Conservation (phyloP, 2,329 filamentous ascomycete species). For the Nemania diffusa region DNA sequence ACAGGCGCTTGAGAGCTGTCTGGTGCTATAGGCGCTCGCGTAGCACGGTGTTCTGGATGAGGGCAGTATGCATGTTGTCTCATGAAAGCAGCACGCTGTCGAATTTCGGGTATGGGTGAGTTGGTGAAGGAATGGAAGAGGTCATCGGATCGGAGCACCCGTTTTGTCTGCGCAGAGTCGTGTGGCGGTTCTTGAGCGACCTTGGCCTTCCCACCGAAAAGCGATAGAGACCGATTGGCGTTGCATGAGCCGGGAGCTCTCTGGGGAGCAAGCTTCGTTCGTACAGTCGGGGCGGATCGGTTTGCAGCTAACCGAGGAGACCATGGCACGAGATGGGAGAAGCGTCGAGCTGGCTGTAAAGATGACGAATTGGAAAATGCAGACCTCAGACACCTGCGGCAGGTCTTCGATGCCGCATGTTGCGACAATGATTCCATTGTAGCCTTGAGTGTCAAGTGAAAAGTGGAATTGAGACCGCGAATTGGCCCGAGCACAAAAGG, state of each 20-base stretch:
- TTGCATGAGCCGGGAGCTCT: constrained; percentile 7
- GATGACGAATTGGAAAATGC: constrained; percentile 36
- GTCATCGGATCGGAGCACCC: constrained; percentile 74
- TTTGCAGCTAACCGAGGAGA: constrained; percentile 23
- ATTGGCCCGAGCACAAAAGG: constrained; percentile 2
- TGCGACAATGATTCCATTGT: constrained; percentile 48
- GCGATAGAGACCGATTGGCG: constrained; percentile 42
- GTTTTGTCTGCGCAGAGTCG: constrained; percentile 38
- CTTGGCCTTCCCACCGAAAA: constrained; percentile 45
- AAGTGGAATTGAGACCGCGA: constrained; percentile 1
- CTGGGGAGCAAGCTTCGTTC: constrained; percentile 29
- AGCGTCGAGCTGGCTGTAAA: constrained; percentile 36
- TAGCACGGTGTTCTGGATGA: constrained; percentile 85
- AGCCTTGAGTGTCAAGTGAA: neutral
- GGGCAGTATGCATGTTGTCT: constrained; percentile 93
- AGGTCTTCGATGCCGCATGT: constrained; percentile 44
- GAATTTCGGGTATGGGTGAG: constrained; percentile 89
- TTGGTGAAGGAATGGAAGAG: constrained; percentile 93
- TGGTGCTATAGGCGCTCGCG: constrained; percentile 72
- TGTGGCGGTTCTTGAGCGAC: constrained; percentile 36
- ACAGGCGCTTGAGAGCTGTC: constrained; percentile 71
- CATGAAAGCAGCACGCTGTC: constrained; percentile 88
- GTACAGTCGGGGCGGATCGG: constrained; percentile 25
- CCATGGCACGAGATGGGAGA: constrained; percentile 39
- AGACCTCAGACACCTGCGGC: constrained; percentile 45